phyloP scores from a whole-genome alignment of 495 filamentous ascomycete genomes.

The Durotheca rogersii region DNA sequence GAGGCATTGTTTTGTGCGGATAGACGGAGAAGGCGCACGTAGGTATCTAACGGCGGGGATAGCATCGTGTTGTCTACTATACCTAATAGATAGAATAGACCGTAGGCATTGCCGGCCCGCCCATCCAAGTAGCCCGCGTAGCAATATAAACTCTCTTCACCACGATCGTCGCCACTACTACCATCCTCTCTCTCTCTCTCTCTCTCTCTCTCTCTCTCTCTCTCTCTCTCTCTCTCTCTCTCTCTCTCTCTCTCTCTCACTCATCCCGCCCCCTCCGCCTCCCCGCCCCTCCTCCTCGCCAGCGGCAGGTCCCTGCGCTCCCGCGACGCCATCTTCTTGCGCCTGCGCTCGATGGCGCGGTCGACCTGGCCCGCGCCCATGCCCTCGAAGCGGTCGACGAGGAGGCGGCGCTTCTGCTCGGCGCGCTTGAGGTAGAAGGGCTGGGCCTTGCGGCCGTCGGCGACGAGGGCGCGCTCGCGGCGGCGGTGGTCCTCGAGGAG shows the following conservation, averaged over 20 bases:
- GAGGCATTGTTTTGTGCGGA: too few species aligned
- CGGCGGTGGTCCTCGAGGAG: conserved; percentile 71
- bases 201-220: too few species aligned
- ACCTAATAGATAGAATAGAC: conserved; percentile 12
- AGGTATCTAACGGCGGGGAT: conserved; percentile 7
- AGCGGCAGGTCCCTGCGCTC: conserved; percentile 79
- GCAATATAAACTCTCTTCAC: conserved; percentile 4
- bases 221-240: conserved; percentile 20
- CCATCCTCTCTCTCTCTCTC: too few species aligned
- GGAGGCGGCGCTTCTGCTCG: conserved; percentile 80
- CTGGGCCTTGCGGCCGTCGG: conserved; percentile 71
- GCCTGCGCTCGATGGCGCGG: conserved; percentile 72
- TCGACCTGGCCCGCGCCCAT: conserved; percentile 82
- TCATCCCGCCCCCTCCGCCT: conserved; percentile 29
- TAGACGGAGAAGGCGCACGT: too few species aligned
- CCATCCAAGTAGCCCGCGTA: too few species aligned
- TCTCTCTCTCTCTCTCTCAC: background rate
- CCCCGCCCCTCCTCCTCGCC: conserved; percentile 64
- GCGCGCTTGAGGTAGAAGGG: conserved; percentile 90
- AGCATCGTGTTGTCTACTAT: conserved; percentile 19
- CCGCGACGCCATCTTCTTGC: conserved; percentile 79
- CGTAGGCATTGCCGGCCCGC: conserved; percentile 79
- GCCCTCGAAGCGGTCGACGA: conserved; percentile 73
- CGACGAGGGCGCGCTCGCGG: conserved; percentile 79
- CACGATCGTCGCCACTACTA: background rate